Evolutionary conservation across 2,329 filamentous ascomycete genomes (phyloP).

Genomic region (Aureobasidium lini): DNA sequence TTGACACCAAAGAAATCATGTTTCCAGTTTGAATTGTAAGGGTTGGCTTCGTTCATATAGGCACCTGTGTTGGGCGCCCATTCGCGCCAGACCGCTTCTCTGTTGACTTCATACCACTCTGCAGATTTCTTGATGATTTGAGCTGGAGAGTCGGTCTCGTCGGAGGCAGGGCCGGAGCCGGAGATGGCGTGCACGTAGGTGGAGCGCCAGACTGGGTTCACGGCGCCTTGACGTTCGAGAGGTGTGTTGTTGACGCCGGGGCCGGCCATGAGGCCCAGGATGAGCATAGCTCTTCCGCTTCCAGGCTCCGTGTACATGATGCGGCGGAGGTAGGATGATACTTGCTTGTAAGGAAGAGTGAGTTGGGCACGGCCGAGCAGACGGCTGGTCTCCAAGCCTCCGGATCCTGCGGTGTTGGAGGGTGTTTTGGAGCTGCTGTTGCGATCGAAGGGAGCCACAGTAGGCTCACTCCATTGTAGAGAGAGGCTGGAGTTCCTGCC

Average conservation of each 20-base stretch:
- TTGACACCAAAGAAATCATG: constrained; percentile 30
- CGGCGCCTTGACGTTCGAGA: constrained; percentile 17
- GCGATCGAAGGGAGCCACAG: not conserved
- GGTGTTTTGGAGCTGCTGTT: not conserved
- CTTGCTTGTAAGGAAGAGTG: not conserved
- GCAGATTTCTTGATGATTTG: not conserved
- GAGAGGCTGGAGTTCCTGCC: not conserved
- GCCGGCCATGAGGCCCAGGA: not conserved
- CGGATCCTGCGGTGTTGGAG: not conserved
- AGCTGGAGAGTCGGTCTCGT: constrained; percentile 19
- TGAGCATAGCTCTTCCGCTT: not conserved
- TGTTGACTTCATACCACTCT: not conserved
- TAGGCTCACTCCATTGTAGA: not conserved
- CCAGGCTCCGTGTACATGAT: not conserved
- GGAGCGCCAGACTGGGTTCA: constrained; percentile 38
- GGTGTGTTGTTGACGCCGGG: not conserved
- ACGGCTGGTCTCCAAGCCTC: not conserved
- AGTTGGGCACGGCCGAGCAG: not conserved
- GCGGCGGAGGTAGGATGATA: not conserved
- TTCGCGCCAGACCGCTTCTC: constrained; percentile 19
- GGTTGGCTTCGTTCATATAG: constrained; percentile 42
- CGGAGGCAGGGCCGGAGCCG: constrained; percentile 21
- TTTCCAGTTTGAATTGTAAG: constrained; percentile 30
- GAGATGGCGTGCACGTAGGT: constrained; percentile 32
- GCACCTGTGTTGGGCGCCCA: constrained; percentile 35